Evolutionary conservation across 495 filamentous ascomycete genomes (phyloP), one percentile per base, ranked within the genome.

Genomic region (Penicillium cataractarum): DNA sequence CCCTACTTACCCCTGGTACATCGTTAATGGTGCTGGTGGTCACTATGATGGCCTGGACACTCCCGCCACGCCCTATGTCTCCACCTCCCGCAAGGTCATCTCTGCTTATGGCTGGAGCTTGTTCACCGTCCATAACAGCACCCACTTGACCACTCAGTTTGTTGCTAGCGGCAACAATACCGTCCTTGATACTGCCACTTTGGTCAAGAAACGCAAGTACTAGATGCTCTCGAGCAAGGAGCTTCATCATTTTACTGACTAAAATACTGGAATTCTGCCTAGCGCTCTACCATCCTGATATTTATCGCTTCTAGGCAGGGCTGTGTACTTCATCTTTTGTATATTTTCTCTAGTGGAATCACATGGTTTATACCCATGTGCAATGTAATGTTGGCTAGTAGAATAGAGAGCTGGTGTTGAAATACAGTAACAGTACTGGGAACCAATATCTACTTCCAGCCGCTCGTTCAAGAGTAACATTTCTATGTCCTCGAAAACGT

Each of bases 1-100:
- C 57, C 82, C 82, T 3, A 67, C 55, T 9, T 74, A 76, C 12
- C 78, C 82, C 0, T 73, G 80, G 81, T 83, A 82, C 63, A 78
- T 82, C 22, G 64, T 64, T 31, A 75, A 71, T 56, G 76, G 71
- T 21, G 73, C 71, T 0, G 71, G 67, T 39, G 35, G 35, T 39
- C 35, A 39, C 12, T 39, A 39, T 13, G 35, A 39, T 39, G 35
- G 35, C 13, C 35, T 39, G 35, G 35, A 39, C 35, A 39, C 35
- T 39, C 35, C 35, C 35, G 35, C 35, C 35, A 39, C 12, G 35
- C 35, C 35, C 1, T 39, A 39, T 39, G 35, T 15, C 35, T 15
- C 35, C 12, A 39, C 35, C 13, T 39, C 35, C 4, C 10, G 35
- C 2, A 50, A 49, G 7, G 44, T 53, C 15, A 49, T 53, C 13